A percentile compares a stretch with the other conserved stretches of the same genome.
Evolutionary conservation across 2,329 filamentous ascomycete species (phyloP).

Genomic region (Fusarium xylarioides): DNA sequence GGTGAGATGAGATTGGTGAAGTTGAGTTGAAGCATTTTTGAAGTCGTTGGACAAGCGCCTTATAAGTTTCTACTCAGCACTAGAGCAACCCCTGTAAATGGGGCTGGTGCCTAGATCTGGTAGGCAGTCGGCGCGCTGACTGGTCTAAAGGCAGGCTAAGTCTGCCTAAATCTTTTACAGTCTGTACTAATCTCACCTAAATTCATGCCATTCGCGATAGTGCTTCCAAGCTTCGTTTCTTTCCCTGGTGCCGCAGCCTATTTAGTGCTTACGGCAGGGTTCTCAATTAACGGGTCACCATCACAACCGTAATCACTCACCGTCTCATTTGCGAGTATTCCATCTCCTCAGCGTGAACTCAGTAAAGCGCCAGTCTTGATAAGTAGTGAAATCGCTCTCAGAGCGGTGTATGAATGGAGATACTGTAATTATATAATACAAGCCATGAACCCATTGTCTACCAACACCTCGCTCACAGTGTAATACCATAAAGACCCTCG

Average conservation of each 20-base stretch:
- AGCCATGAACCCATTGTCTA: too few relatives aligned
- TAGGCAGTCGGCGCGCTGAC: neutral
- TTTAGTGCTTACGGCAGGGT: neutral
- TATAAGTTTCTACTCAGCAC: neutral
- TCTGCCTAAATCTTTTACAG: neutral
- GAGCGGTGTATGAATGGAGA: neutral
- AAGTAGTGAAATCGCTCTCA: neutral
- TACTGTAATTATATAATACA: neutral
- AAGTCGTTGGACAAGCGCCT: neutral
- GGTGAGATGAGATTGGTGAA: neutral
- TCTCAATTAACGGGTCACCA: neutral
- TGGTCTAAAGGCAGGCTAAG: neutral
- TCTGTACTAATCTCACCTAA: accelerated
- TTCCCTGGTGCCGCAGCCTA: neutral
- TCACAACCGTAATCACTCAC: too few relatives aligned
- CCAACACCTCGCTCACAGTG: neutral
- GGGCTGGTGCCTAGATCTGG: neutral
- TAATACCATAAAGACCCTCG: conserved; percentile 62
- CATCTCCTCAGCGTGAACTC: accelerated
- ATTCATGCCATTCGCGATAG: neutral
- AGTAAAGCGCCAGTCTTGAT: neutral
- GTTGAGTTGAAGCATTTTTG: neutral
- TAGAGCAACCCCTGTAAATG: neutral
- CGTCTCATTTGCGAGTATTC: neutral
- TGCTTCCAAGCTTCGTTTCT: neutral